These are phyloP conservation scores for Pyrenopolyporus hunteri DNA, from an alignment of 495 filamentous ascomycete genomes.

Conservation along the genomic window DNA sequence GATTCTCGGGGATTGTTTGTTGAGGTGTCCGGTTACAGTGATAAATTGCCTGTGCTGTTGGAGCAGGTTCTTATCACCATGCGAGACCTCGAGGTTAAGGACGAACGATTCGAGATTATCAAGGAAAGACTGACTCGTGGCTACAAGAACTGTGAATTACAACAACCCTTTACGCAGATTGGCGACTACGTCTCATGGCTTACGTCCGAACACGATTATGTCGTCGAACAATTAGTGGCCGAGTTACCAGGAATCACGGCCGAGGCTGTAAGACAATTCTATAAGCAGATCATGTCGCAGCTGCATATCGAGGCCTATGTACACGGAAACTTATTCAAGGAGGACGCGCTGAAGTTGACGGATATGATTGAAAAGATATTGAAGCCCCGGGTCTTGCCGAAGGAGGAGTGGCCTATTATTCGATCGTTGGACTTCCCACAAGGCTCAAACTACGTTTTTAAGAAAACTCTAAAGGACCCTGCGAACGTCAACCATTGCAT, in stretches of 20 bases:
- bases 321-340: constrained; percentile 94
- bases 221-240: constrained; percentile 79
- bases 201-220: constrained; percentile 73
- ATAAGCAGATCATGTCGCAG: constrained; percentile 79
- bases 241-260: constrained; percentile 77
- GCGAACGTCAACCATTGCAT: constrained; percentile 98
- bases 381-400: constrained; percentile 75
- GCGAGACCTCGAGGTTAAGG: constrained; percentile 79
- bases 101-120: constrained; percentile 87
- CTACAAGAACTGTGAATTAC: constrained; percentile 84
- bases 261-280: constrained; percentile 77
- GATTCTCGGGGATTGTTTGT: constrained; percentile 77
- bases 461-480: constrained; percentile 79
- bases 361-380: constrained; percentile 80
- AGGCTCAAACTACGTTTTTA: constrained; percentile 82
- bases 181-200: constrained; percentile 85
- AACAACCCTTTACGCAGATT: constrained; percentile 88
- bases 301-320: constrained; percentile 85
- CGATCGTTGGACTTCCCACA: constrained; percentile 78
- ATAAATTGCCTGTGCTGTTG: constrained; percentile 89
- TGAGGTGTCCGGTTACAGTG: constrained; percentile 88
- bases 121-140: constrained; percentile 80
- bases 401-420: constrained; percentile 78
- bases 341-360: constrained; percentile 88
- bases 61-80: constrained; percentile 90